These are phyloP conservation scores for Kodamaea sagamina DNA, from an alignment of 805 yeast genomes.

Conservation along the genomic window DNA sequence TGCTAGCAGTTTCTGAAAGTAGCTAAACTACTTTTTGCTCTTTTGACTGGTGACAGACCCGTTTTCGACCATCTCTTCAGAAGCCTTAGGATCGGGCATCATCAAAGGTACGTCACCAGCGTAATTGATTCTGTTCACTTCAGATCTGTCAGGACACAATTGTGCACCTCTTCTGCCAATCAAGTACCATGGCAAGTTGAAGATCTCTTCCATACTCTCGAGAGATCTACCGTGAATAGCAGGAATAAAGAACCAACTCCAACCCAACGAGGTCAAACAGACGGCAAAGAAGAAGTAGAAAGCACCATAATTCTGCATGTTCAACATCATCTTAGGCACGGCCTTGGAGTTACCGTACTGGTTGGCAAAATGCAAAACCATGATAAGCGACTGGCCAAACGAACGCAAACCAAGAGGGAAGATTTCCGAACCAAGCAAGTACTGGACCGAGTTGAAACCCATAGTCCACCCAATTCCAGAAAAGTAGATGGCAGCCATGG, in stretches of 20 bases:
- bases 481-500: constrained; percentile 27
- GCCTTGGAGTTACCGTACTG: constrained; percentile 32
- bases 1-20: no score
- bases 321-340: constrained; percentile 25
- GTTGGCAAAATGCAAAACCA: constrained; percentile 30
- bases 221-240: constrained; percentile 29
- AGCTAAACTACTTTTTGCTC: not conserved
- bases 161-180: constrained; percentile 28
- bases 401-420: constrained; percentile 28
- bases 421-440: constrained; percentile 28
- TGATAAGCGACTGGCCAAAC: constrained; percentile 25
- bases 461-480: constrained; percentile 29
- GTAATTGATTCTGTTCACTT: constrained; percentile 20
- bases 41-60: constrained; percentile 1
- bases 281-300: constrained; percentile 26
- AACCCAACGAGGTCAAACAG: constrained; percentile 20
- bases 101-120: not conserved
- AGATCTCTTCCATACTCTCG: constrained; percentile 29
- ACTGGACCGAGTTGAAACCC: constrained; percentile 28
- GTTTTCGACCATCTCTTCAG: not conserved
- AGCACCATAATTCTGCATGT: constrained; percentile 25
- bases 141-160: constrained; percentile 30
- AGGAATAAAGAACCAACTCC: constrained; percentile 30
- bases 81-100: not conserved
- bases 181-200: constrained; percentile 29